Conservation (phyloP, 2,329 filamentous ascomycete genomes). For the Cladosporium phlei region DNA sequence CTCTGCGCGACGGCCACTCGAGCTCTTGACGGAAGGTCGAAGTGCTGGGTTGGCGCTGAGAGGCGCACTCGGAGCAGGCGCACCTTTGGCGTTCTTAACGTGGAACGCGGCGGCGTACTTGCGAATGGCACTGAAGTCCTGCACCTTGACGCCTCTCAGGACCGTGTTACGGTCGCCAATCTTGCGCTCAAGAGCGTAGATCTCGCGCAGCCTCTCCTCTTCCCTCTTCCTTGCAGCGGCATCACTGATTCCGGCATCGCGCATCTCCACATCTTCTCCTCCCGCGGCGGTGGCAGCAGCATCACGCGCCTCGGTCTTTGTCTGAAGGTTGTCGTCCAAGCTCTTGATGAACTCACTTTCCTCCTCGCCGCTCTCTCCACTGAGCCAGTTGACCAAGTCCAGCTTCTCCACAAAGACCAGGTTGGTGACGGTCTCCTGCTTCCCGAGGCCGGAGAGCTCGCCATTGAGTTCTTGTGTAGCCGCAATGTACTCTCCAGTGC, state of each 20-base stretch:
- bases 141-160: constrained; percentile 73
- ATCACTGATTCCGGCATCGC: constrained; percentile 36
- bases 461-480: constrained; percentile 76
- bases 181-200: constrained; percentile 85
- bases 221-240: constrained; percentile 55
- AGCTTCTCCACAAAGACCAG: constrained; percentile 86
- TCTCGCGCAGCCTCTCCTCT: constrained; percentile 77
- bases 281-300: constrained; percentile 37
- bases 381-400: constrained; percentile 89
- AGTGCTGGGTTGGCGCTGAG: constrained; percentile 39
- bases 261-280: constrained; percentile 35
- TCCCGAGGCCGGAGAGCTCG: constrained; percentile 54
- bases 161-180: constrained; percentile 91
- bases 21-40: constrained; percentile 32
- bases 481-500: constrained; percentile 86
- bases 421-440: constrained; percentile 70
- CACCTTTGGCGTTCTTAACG: constrained; percentile 52
- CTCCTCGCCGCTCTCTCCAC: constrained; percentile 75
- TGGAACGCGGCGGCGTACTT: constrained; percentile 53
- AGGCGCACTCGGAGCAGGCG: constrained; percentile 44
- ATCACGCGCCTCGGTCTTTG: constrained; percentile 49
- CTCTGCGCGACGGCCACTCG: constrained; percentile 51
- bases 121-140: constrained; percentile 93
- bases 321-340: constrained; percentile 59
- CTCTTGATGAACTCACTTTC: constrained; percentile 89